Base-by-base conservation (phyloP, 305 asterid species). In the Solanum chacoense region DNA sequence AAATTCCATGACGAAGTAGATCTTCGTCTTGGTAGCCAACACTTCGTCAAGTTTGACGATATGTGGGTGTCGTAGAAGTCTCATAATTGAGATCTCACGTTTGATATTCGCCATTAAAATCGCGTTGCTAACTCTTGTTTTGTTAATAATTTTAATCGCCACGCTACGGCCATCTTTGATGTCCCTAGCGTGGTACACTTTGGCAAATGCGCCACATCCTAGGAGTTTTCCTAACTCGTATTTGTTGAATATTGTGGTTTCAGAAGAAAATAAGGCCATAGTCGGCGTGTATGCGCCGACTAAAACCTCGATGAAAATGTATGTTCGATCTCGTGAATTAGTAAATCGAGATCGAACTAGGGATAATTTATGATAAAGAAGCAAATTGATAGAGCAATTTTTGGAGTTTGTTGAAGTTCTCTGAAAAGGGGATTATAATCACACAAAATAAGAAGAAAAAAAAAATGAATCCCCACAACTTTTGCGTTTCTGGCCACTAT, bases 21-120 rank as follows among this genome's bases (percentile, higher is more conserved):
- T 94, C 93, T 95, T 96, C 31, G 92, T 87, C 87, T 84, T 94
- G 59, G 98, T 94, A 3, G 99, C 99, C 6, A 97, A 88, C 4
- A 97, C 98, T 37, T 97, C 99, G 89, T 40, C 87, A 0, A 97
- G 94, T 50, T 90, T 91, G 26, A 97, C 98, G 32, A 94, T 94
- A 73, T 95, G 83, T 0, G 95, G 94, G 55, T 97, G 98, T 16
- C 91, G 92, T 37, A 97, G 91, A 45, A 91, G 92, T 50, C 96
- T 91, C 98, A 97, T 96, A 65, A 94, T 94, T 11, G 99, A 89
- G 45, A 96, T 93, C 94, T 97, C 99, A 0, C 98, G 96, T 83
- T 93, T 94, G 90, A 96, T 93, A 42, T 95, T 94, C 4, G 72
- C 22, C 86, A 29, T 45, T 36, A 84, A 63, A 91, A 90, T 91